Conservation (phyloP, 2,329 filamentous ascomycete genomes). For the Botrytis byssoidea region DNA sequence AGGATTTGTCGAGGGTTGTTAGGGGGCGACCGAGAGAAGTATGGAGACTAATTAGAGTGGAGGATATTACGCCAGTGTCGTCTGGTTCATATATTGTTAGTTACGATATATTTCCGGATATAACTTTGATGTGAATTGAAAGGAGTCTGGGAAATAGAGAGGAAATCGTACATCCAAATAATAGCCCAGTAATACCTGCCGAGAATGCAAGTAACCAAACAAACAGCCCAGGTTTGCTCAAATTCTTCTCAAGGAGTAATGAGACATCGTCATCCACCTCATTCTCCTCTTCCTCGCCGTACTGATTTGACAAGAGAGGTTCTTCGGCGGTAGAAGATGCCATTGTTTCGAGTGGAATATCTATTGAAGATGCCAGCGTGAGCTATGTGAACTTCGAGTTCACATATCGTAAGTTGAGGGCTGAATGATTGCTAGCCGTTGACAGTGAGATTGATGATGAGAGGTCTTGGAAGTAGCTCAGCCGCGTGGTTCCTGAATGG, state of each 20-base stretch:
- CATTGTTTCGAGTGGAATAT: slow-evolving; percentile 13
- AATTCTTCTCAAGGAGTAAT: slow-evolving; percentile 36
- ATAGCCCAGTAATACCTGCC: slow-evolving; percentile 64
- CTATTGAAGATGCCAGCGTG: slow-evolving; percentile 5
- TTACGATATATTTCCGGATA: neutral
- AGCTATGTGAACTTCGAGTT: neutral
- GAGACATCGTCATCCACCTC: slow-evolving; percentile 30
- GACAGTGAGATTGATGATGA: neutral
- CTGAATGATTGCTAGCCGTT: neutral
- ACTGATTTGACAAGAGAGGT: slow-evolving; percentile 15
- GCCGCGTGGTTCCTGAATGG: neutral
- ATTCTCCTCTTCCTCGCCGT: slow-evolving; percentile 21
- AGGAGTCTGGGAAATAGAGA: neutral
- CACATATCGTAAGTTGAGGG: neutral
- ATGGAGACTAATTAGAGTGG: slow-evolving; percentile 63
- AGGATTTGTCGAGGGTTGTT: slow-evolving; percentile 64
- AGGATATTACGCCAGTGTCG: slow-evolving; percentile 58
- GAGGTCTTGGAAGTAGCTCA: neutral
- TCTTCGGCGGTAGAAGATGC: slow-evolving; percentile 13
- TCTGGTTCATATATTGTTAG: slow-evolving; percentile 27
- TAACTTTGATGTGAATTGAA: neutral
- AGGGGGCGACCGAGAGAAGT: slow-evolving; percentile 55
- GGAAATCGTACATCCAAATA: slow-evolving; percentile 59
- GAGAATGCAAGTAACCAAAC: slow-evolving; percentile 62
- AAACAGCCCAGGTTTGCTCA: slow-evolving; percentile 45